Conservation (phyloP, 192 early-diverging fungal species). For the Coemansia sp. region DNA sequence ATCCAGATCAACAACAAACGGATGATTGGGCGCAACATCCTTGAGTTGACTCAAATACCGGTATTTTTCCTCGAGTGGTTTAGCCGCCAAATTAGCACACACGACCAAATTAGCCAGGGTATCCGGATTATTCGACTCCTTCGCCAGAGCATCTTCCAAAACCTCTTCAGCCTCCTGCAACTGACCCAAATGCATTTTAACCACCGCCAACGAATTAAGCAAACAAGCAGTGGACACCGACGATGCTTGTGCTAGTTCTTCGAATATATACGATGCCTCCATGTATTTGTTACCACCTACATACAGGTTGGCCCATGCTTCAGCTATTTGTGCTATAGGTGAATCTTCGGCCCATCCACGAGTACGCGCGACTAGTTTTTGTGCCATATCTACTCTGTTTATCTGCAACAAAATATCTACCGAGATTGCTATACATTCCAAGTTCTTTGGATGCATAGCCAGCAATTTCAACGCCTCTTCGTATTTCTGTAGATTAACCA, state of each 20-base stretch:
- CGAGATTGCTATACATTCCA: constrained; percentile 81
- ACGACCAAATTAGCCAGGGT: constrained; percentile 87
- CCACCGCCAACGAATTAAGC: constrained; percentile 78
- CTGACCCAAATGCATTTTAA: constrained; percentile 75
- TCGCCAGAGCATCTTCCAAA: constrained; percentile 75
- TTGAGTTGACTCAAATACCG: constrained; percentile 74
- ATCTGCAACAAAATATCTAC: constrained; percentile 78
- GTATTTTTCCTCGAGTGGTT: constrained; percentile 65
- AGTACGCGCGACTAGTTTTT: constrained; percentile 69
- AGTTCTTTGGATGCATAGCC: constrained; percentile 67
- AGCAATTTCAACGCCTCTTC: constrained; percentile 77
- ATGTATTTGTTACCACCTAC: constrained; percentile 77
- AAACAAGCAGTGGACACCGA: constrained; percentile 73
- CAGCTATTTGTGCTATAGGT: constrained; percentile 86
- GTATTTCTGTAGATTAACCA: constrained; percentile 58
- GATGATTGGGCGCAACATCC: constrained; percentile 74
- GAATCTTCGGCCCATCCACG: constrained; percentile 97
- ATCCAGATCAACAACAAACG: constrained; percentile 74
- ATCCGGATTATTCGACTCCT: constrained; percentile 75
- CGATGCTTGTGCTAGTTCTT: constrained; percentile 84
- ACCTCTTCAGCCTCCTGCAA: constrained; percentile 82
- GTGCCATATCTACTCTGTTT: constrained; percentile 84
- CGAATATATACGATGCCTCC: constrained; percentile 91
- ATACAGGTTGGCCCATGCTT: constrained; percentile 82
- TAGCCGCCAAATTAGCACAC: constrained; percentile 65